Percentiles rank a stretch among this genome's conserved stretches.
Evolutionary conservation across 352 stramenopile species (phyloP).

Genomic region (Pythium coloratum): DNA sequence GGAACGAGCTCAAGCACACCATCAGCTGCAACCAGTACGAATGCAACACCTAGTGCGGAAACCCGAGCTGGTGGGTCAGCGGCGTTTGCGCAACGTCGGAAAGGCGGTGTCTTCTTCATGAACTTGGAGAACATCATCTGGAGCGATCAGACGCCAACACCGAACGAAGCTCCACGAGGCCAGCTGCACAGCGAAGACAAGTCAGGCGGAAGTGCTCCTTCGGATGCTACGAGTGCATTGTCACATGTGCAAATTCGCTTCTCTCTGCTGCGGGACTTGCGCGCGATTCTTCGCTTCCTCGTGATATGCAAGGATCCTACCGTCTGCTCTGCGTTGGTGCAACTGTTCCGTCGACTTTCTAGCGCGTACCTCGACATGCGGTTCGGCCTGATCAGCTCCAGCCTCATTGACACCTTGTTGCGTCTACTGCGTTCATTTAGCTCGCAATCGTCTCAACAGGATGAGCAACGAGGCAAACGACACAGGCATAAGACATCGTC

Average conservation of each 20-base stretch:
- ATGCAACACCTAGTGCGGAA: not conserved
- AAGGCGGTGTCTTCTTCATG: conserved; percentile 74
- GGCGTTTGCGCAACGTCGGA: conserved; percentile 21
- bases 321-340: conserved; percentile 52
- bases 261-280: conserved; percentile 66
- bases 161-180: conserved; percentile 17
- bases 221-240: conserved; percentile 32
- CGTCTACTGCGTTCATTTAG: conserved; percentile 41
- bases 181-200: conserved; percentile 19
- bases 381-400: conserved; percentile 75
- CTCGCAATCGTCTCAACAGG: conserved; percentile 9
- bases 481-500: not conserved
- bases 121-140: conserved; percentile 82
- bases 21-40: not conserved
- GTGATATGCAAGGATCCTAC: conserved; percentile 52
- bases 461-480: not conserved
- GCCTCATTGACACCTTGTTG: conserved; percentile 70
- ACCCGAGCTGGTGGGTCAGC: conserved; percentile 2
- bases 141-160: conserved; percentile 54
- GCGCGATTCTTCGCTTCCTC: conserved; percentile 62
- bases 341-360: conserved; percentile 54
- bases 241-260: conserved; percentile 66
- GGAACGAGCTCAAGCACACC: not conserved
- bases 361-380: conserved; percentile 75
- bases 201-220: not conserved